phyloP scores from a whole-genome alignment of 805 yeast genomes.

The Ogataea nonfermentans region DNA sequence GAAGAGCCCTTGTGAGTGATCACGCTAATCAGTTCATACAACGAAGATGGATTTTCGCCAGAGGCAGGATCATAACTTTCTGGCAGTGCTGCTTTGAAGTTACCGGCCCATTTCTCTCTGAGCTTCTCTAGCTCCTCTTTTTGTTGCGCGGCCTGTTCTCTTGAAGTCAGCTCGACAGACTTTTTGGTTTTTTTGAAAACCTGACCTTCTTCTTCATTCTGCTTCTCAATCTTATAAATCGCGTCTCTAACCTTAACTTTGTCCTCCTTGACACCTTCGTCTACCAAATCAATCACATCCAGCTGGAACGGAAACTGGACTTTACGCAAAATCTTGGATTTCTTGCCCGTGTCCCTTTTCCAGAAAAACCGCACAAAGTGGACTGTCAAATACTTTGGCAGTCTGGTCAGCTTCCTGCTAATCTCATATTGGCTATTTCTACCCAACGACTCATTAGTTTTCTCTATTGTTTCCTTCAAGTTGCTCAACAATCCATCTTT shows the following conservation, averaged over 20 bases:
- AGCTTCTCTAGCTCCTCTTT: slow-evolving; percentile 47
- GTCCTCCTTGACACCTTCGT: slow-evolving; percentile 66
- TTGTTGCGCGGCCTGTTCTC: slow-evolving; percentile 56
- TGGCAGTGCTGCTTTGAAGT: slow-evolving; percentile 45
- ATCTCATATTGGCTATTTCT: slow-evolving; percentile 71
- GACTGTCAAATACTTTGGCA: slow-evolving; percentile 86
- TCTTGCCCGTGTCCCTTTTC: slow-evolving; percentile 88
- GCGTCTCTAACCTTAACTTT: slow-evolving; percentile 75
- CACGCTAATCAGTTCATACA: slow-evolving; percentile 79
- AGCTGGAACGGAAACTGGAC: slow-evolving; percentile 93
- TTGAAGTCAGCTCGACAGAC: slow-evolving; percentile 41
- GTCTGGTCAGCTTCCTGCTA: slow-evolving; percentile 57
- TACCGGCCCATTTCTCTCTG: slow-evolving; percentile 47
- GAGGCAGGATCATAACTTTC: slow-evolving; percentile 36
- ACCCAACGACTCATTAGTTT: slow-evolving; percentile 67
- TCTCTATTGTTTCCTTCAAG: slow-evolving; percentile 73
- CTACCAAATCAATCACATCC: slow-evolving; percentile 82
- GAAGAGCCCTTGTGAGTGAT: slow-evolving; percentile 93
- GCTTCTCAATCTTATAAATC: slow-evolving; percentile 72
- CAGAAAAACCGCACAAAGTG: slow-evolving; percentile 95
- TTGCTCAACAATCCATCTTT: slow-evolving; percentile 80
- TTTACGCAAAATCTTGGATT: slow-evolving; percentile 89
- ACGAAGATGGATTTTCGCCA: slow-evolving; percentile 83
- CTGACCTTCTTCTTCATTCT: slow-evolving; percentile 65
- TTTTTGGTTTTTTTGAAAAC: slow-evolving; percentile 64